Conservation (phyloP, 495 filamentous ascomycete species). For the Trichoderma erinaceum region DNA sequence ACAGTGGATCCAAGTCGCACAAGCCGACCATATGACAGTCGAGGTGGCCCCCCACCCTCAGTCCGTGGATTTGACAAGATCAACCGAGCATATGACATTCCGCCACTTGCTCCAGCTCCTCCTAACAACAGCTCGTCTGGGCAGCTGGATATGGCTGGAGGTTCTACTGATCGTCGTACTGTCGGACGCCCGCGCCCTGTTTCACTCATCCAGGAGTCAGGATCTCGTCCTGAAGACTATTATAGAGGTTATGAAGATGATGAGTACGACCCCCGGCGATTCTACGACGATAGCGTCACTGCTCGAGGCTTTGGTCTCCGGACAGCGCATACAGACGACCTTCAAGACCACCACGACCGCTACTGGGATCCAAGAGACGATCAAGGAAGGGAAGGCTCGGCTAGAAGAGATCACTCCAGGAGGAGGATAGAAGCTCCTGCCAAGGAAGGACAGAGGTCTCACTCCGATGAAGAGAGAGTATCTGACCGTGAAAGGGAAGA, state of each 20-base stretch:
- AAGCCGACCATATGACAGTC: slow-evolving; percentile 31
- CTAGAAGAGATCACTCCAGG: slow-evolving; percentile 7
- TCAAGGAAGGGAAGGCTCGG: slow-evolving; percentile 16
- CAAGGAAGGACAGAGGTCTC: slow-evolving; percentile 19
- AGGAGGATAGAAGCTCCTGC: slow-evolving; percentile 17
- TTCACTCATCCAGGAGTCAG: slow-evolving; percentile 42
- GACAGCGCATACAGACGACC: slow-evolving; percentile 22
- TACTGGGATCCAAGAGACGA: slow-evolving; percentile 19
- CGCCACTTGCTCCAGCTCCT: slow-evolving; percentile 30
- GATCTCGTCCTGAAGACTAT: slow-evolving; percentile 36
- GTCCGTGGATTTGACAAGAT: slow-evolving; percentile 59
- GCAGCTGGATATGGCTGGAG: slow-evolving; percentile 21
- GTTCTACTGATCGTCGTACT: slow-evolving; percentile 28
- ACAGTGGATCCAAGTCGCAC: slow-evolving; percentile 34
- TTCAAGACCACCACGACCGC: slow-evolving; percentile 24
- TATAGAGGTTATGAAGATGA: slow-evolving; percentile 39
- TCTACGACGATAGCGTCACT: slow-evolving; percentile 34
- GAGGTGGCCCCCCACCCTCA: slow-evolving; percentile 55
- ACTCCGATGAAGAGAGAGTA: slow-evolving; percentile 18
- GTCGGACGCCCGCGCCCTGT: slow-evolving; percentile 34
- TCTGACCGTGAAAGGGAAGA: slow-evolving; percentile 23
- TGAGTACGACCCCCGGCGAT: slow-evolving; percentile 18
- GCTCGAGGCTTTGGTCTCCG: slow-evolving; percentile 42
- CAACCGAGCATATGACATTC: slow-evolving; percentile 28
- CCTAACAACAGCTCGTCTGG: slow-evolving; percentile 24